Evolutionary conservation across 768 basidiomycete species (phyloP), one percentile per base, ranked within the genome.

Genomic region (Saitozyma sp.): DNA sequence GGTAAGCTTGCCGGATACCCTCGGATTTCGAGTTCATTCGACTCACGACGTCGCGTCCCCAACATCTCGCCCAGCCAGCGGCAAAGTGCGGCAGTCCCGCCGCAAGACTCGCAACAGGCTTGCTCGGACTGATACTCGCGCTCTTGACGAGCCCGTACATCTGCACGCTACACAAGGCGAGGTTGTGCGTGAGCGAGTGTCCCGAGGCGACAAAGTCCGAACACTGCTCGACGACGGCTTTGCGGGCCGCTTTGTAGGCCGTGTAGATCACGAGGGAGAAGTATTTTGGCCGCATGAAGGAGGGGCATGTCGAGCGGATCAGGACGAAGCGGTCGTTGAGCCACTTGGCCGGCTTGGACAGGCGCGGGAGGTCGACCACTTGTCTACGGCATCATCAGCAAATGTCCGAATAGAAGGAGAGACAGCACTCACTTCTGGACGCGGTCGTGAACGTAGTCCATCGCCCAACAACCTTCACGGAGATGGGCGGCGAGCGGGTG

Each of bases 11-110:
- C 29, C 29, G 29, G 37, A 19, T n/a, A 46, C 16, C 9, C 48
- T 49, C 55, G n/a, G 9, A n/a, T 39, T 37, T 16, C 16, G 43
- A 50, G n/a, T 29, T 46, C 54, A 20, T 40, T 16, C 74, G 56
- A 74, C 80, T 76, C 68, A 79, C 79, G 38, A 82, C 81, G 74
- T 82, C 82, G 19, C 96, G 86, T 3, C 96, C 96, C 96, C 96
- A 99, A 76, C 90, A 92, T 54, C 96, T 85, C 13, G 94, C 94
- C 96, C 96, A 99, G 6, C 88, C 88, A 8, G 89, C 82, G 0
- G 91, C 83, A 76, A 99, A 98, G 80, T 98, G 96, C 6, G 96
- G 94, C 38, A 98, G 82, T 17, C 96, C 96, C 29, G 96, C 96
- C 9, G 96, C 93, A 41, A 99, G 83, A 3, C 89, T 91, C 5